Evolutionary conservation across 805 yeast genomes (phyloP), one percentile per base, ranked within the genome.

Genomic region (Saccharomycopsis sp.): DNA sequence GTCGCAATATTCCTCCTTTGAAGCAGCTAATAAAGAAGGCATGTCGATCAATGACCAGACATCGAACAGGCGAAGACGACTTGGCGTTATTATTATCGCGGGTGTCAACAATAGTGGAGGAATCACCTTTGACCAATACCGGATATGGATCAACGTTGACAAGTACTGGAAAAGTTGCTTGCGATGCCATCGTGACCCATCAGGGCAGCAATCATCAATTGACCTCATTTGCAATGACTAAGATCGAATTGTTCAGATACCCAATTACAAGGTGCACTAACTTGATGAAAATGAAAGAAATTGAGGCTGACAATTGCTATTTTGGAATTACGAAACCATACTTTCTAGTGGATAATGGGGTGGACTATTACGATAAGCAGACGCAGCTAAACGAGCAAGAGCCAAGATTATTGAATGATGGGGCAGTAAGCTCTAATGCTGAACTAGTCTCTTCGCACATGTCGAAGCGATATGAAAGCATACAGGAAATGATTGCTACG

Each of bases 391-490:
- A 1, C 66, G 51, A 76, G n/a, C 63, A 62, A n/a, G 51, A 54
- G 41, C 50, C 64, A 14, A 53, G 50, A 9, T 48, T 61, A 15
- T 50, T 58, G 8, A 54, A 54, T 52, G 50, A 60, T 46, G 52
- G 48, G 12, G 56, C 66, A 34, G 77, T 78, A 0, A 63, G 77
- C 15, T 71, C 76, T 5, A 62, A 63, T 18, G 79, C 81, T 0
- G 59, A 71, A 1, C 60, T 72, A 14, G 58, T 73, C 2, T 63
- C 68, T 24, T 62, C 21, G 8, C 12, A n/a, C 7, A 44, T 44
- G 48, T 4, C 48, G 7, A 44, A 12, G 21, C 12, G 12, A 5
- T 44, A 16, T 12, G 21, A 44, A 44, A 44, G 21, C 64, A 41
- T n/a, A 51, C 18, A 41, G 40, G 5, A 58, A 56, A 16, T n/a